Conservation (phyloP, 805 yeast species). For the Metschnikowia lochheadii region DNA sequence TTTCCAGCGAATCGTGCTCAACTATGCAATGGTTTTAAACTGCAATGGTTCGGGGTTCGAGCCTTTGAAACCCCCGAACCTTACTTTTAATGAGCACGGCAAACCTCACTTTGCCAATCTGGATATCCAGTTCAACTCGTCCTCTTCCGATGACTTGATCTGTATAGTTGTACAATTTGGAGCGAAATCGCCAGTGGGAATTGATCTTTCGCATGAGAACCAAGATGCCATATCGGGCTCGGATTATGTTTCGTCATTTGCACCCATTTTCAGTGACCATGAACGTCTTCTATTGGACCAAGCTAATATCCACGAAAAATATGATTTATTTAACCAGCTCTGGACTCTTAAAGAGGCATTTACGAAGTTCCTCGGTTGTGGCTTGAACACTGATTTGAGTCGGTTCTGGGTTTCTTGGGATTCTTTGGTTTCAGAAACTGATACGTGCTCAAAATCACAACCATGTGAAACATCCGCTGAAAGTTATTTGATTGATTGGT, state of each 20-base stretch:
- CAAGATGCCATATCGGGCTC: conserved; percentile 24
- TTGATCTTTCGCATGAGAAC: conserved; percentile 36
- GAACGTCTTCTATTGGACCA: conserved; percentile 25
- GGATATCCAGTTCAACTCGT: conserved; percentile 48
- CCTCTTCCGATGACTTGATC: conserved; percentile 52
- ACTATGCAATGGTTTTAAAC: conserved; percentile 22
- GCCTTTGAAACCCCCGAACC: conserved; percentile 22
- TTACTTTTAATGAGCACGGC: conserved; percentile 43
- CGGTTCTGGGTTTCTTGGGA: conserved; percentile 8
- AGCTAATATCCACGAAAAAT: conserved; percentile 22
- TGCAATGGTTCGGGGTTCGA: conserved; percentile 10
- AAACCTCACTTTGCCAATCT: conserved; percentile 47
- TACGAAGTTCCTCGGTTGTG: conserved; percentile 63
- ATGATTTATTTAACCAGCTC: conserved; percentile 45
- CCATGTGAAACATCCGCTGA: background rate
- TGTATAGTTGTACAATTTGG: conserved; percentile 40
- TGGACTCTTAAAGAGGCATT: conserved; percentile 84
- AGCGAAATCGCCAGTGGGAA: conserved; percentile 24
- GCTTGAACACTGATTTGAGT: conserved; percentile 29
- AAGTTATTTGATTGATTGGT: background rate
- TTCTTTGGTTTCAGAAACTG: background rate
- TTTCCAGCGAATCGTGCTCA: conserved; percentile 41
- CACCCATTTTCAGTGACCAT: conserved; percentile 35
- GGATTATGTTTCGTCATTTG: conserved; percentile 33
- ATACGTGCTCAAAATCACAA: background rate